These are phyloP conservation scores for Lipomyces chichibuensis DNA, from an alignment of 805 yeast genomes.

Conservation along the genomic window DNA sequence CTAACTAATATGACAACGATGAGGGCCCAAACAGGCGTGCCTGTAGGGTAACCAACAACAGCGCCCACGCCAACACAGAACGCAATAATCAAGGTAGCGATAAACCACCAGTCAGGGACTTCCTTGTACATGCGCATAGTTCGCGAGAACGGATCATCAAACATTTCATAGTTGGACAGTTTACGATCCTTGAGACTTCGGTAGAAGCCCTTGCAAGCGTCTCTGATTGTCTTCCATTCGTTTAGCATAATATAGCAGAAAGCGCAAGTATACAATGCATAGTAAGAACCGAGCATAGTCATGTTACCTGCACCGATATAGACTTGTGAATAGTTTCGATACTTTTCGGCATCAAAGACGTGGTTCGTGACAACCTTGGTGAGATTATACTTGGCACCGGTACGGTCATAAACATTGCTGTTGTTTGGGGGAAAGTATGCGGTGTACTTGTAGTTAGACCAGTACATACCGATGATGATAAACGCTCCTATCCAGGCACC, in stretches of 20 bases:
- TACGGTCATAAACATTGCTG: slow-evolving; percentile 47
- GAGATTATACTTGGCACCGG: slow-evolving; percentile 52
- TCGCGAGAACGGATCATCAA: slow-evolving; percentile 24
- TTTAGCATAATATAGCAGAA: slow-evolving; percentile 69
- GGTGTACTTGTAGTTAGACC: slow-evolving; percentile 55
- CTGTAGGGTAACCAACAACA: slow-evolving; percentile 42
- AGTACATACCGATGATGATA: slow-evolving; percentile 45
- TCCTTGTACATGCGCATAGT: slow-evolving; percentile 60
- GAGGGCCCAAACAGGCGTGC: slow-evolving; percentile 66
- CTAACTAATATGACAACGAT: slow-evolving; percentile 59
- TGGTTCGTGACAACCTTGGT: slow-evolving; percentile 47
- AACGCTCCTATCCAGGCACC: slow-evolving; percentile 47
- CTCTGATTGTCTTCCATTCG: slow-evolving; percentile 57
- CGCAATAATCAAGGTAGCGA: slow-evolving; percentile 50
- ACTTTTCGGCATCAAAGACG: slow-evolving; percentile 16
- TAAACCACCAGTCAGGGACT: slow-evolving; percentile 53
- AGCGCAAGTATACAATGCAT: slow-evolving; percentile 58
- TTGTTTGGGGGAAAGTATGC: slow-evolving; percentile 57
- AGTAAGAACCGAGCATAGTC: slow-evolving; percentile 47
- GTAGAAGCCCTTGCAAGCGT: slow-evolving; percentile 60
- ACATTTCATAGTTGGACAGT: slow-evolving; percentile 62
- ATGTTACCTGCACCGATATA: slow-evolving; percentile 49
- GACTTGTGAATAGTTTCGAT: slow-evolving; percentile 26
- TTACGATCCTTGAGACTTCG: slow-evolving; percentile 46
- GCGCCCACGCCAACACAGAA: slow-evolving; percentile 42